Percentiles rank a stretch among this genome's conserved stretches.
These are phyloP conservation scores for Triticum turgidum DNA, from an alignment of 176 grass and related monocot species.

Conservation along the genomic window DNA sequence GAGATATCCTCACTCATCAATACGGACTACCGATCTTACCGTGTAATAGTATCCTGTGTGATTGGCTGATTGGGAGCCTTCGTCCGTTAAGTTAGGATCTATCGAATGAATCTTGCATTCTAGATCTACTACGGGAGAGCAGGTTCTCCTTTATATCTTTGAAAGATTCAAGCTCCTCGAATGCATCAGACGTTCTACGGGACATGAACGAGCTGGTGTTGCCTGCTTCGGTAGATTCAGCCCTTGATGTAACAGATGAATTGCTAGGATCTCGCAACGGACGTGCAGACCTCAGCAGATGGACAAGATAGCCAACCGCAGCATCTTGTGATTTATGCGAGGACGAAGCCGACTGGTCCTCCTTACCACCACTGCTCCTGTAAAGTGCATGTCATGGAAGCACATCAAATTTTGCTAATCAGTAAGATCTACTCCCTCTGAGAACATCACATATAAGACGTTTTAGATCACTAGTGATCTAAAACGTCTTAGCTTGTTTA, in stretches of 20 bases:
- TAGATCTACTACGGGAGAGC: conserved; percentile 57
- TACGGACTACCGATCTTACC: background rate
- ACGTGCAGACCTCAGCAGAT: conserved; percentile 65
- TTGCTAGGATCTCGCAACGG: conserved; percentile 68
- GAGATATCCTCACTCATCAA: background rate
- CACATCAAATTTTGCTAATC: background rate
- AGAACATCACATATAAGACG: too few relatives aligned
- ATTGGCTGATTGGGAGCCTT: conserved; percentile 3
- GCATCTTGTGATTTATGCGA: conserved; percentile 91
- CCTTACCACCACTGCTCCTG: conserved; percentile 80
- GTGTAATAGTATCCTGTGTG: background rate
- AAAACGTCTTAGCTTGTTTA: too few relatives aligned
- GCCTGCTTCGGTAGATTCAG: conserved; percentile 46
- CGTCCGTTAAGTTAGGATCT: conserved; percentile 19
- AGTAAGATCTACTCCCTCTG: background rate
- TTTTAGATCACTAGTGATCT: too few relatives aligned
- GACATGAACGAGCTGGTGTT: conserved; percentile 67
- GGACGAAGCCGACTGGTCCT: conserved; percentile 49
- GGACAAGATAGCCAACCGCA: conserved; percentile 78
- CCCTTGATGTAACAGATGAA: conserved; percentile 64
- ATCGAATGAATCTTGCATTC: conserved; percentile 45
- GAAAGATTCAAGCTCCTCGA: conserved; percentile 78
- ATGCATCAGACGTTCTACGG: conserved; percentile 68
- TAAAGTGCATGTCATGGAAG: conserved; percentile 30
- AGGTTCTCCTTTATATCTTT: conserved; percentile 73